These are phyloP conservation scores for Euphorbia neoarborescens DNA, from an alignment of 441 rosid genomes.

Conservation along the genomic window DNA sequence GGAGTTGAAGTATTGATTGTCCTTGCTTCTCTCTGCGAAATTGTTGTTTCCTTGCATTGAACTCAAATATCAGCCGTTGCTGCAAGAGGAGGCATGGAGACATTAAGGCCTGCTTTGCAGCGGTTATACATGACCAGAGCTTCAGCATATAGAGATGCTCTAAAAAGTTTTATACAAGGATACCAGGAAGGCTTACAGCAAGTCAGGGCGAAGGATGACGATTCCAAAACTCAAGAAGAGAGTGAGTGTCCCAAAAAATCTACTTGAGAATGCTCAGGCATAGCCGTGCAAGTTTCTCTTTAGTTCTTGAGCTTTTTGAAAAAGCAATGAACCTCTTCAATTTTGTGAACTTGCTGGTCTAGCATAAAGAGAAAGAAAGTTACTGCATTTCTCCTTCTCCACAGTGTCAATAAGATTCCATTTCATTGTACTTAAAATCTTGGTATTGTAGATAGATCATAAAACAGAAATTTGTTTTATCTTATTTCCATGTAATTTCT, in stretches of 20 bases:
- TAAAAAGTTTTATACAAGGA: constrained; percentile 62
- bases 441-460: not conserved
- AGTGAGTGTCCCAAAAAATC: constrained; percentile 33
- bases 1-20: constrained; percentile 1
- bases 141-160: constrained; percentile 74
- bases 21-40: not conserved
- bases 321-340: constrained; percentile 9
- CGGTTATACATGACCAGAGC: constrained; percentile 79
- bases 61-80: constrained; percentile 50
- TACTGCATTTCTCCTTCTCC: not conserved
- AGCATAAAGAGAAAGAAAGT: constrained; percentile 2
- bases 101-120: constrained; percentile 77
- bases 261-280: constrained; percentile 20
- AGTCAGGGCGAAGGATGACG: constrained; percentile 53
- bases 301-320: not conserved
- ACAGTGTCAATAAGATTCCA: constrained; percentile 6
- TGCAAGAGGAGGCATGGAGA: constrained; percentile 88
- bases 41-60: constrained; percentile 8
- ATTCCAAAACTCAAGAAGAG: constrained; percentile 34
- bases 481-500: constrained; percentile 9
- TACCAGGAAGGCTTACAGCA: constrained; percentile 76
- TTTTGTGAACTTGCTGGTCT: not conserved
- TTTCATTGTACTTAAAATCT: constrained; percentile 12
- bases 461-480: not conserved
- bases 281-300: constrained; percentile 11